Base-by-base conservation (phyloP, 83 land plant species). In the Picea engelmannii region DNA sequence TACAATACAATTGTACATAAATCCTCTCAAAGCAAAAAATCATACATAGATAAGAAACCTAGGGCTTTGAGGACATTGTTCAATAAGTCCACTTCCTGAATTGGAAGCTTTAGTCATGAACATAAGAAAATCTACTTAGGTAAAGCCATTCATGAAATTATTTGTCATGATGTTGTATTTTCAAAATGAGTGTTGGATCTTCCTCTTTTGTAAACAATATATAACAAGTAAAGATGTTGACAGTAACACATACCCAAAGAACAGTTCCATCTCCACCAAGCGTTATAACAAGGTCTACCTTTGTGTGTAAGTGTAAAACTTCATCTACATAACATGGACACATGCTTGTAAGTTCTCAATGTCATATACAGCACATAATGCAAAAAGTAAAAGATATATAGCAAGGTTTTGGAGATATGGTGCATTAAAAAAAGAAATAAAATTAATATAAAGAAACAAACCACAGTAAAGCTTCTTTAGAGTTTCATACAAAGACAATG, bases 181-280 rank as follows among this genome's bases (percentile, higher is more conserved):
- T 44, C 47, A 73, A 73, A 73, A 71, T 42, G 44, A 13, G 35
- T 49, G 17, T 38, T 49, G 24, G 24, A 25, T 24, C 60, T 44
- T 25, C 55, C 76, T 44, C 21, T 16, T 16, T 47, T 20, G 21
- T 47, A 44, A 44, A 9, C 59, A 52, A 52, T n/a, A 52, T 12
- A 49, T 20, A 74, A 65, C 24, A 15, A 68, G 25, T 23, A 44
- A 25, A 18, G n/a, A 44, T 23, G 16, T 63, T 74, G 44, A 75
- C 21, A 58, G 52, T 35, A 69, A 62, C 12, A 67, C 92, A 81
- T 95, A 97, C 99, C 99, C 99, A 97, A 68, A 97, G 93, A 40
- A 97, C 98, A n/a, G 99, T 97, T 67, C 99, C 99, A 88, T 97
- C 99, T 42, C 99, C 99, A 60, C 99, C 99, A 76, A 97, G 95